Evolutionary conservation across 306 rosid species (phyloP).

Genomic region (Calophaca sinica): DNA sequence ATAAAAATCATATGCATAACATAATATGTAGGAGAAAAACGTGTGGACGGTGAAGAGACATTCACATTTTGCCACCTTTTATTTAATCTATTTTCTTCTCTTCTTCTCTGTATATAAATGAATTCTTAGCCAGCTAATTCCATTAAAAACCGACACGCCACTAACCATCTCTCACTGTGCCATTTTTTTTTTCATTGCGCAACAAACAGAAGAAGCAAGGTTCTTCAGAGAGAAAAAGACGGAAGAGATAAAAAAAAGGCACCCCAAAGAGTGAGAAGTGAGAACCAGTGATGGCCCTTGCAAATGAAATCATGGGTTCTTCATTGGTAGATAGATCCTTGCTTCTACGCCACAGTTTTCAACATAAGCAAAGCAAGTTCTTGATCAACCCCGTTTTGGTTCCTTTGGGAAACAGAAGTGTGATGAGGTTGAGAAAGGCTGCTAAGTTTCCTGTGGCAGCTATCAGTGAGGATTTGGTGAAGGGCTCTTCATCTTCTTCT

Average conservation of each 20-base stretch:
- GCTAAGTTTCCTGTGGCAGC: conserved; percentile 76
- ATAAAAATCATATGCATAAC: no score
- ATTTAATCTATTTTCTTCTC: neutral
- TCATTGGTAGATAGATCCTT: conserved; percentile 57
- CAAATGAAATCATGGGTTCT: conserved; percentile 62
- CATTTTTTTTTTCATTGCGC: conserved; percentile 37
- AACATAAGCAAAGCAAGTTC: conserved; percentile 10
- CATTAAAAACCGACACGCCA: conserved; percentile 42
- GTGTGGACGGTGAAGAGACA: conserved; percentile 68
- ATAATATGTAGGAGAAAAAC: conserved; percentile 40
- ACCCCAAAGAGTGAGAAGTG: neutral
- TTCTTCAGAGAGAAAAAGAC: neutral
- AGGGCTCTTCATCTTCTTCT: conserved; percentile 41
- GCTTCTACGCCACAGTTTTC: conserved; percentile 35
- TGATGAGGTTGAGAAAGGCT: conserved; percentile 51
- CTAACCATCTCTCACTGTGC: conserved; percentile 1
- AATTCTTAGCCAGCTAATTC: conserved; percentile 30
- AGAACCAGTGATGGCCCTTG: conserved; percentile 56
- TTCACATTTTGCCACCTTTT: conserved; percentile 34
- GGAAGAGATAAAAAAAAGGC: neutral
- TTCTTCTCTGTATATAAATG: conserved; percentile 28
- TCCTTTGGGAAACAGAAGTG: conserved; percentile 50
- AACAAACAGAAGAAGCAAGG: neutral
- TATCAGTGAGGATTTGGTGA: conserved; percentile 77
- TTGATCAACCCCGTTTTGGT: conserved; percentile 47